Base-by-base conservation (phyloP, 805 yeast genomes). In the Brettanomyces naardenensis region DNA sequence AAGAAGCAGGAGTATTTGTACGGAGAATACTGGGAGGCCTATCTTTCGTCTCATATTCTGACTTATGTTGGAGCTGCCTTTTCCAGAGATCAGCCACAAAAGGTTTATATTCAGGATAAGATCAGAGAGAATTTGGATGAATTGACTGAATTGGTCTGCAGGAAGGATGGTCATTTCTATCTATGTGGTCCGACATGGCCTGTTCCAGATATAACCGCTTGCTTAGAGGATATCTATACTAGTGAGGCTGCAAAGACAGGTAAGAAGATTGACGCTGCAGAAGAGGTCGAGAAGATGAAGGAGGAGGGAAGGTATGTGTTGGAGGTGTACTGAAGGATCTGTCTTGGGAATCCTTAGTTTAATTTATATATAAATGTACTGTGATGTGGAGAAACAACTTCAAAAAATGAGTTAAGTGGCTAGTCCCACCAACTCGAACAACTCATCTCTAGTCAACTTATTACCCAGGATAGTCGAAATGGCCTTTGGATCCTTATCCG, bases 161-260 rank as follows among this genome's bases (percentile, higher is more conserved):
- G 68, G 45, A 72, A 88, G 64, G 66, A 80, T 41, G 97, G 97
- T 41, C 80, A 88, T 19, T 90, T 90, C 75, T 90, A 90, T 66
- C 71, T 90, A 58, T 90, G 97, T 77, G 97, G 97, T 45, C 97
- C 97, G 31, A 90, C 97, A 2, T 90, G 97, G 97, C 97, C 97
- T 25, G 97, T 90, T 54, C 96, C 97, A 9, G 96, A 89, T 59
- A 84, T 90, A 52, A 84, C 95, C 37, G 82, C 80, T 31, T 95
- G 95, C 52, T 68, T 90, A 49, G 82, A 82, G 54, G 95, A 86
- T 46, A 82, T 90, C 49, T 71, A 88, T 36, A 61, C 62, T 19
- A 71, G 73, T 33, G 95, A 85, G 46, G 95, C 95, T 19, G 68
- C 65, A 37, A 68, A 66, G 46, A 71, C 67, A 38, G 94, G 92